Conservation (phyloP, 495 filamentous ascomycete species). For the Aspergillus taichungensis region DNA sequence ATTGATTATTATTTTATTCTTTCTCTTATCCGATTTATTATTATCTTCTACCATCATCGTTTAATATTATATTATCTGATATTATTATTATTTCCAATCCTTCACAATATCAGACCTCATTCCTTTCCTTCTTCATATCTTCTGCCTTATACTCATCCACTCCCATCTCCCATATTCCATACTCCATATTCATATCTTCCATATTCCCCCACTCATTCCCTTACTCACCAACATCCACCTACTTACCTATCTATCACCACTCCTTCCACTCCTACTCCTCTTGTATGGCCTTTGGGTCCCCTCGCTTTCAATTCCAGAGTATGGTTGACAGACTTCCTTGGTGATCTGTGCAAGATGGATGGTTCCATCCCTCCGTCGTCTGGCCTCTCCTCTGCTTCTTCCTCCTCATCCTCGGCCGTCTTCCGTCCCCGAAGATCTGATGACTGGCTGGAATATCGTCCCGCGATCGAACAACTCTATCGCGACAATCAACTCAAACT, state of each 20-base stretch:
- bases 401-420: slow-evolving; percentile 13
- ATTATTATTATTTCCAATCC: neutral
- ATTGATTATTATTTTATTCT: slow-evolving; percentile 1
- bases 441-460: slow-evolving; percentile 34
- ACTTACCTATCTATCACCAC: neutral
- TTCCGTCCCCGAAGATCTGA: slow-evolving; percentile 36
- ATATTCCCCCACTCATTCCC: neutral
- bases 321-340: slow-evolving; percentile 10
- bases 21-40: neutral
- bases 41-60: slow-evolving; percentile 7
- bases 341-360: slow-evolving; percentile 16
- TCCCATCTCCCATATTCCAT: neutral
- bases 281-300: neutral
- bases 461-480: slow-evolving; percentile 34
- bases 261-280: neutral
- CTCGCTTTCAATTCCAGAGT: slow-evolving; percentile 4
- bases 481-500: slow-evolving; percentile 35
- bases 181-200: neutral
- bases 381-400: slow-evolving; percentile 12
- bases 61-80: slow-evolving; percentile 8
- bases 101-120: neutral
- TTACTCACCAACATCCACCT: neutral
- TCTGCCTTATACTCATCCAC: neutral
- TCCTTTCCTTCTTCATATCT: neutral
- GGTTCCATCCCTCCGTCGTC: slow-evolving; percentile 18